Evolutionary conservation across 331 rosid genomes (phyloP), one percentile per base, ranked within the genome.

Genomic region (Erythrophleum ivorense): DNA sequence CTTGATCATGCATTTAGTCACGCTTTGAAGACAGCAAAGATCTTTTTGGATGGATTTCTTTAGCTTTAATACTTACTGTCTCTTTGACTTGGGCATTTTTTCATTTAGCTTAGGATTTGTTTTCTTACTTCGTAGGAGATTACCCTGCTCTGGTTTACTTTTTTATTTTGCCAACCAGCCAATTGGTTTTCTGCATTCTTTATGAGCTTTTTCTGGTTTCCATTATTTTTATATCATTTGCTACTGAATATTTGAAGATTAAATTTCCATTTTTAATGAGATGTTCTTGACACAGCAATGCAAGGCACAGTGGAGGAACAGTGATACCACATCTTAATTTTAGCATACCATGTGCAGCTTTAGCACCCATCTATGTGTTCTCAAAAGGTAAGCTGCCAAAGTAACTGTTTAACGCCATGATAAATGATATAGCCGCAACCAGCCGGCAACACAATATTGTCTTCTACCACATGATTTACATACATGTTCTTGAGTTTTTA

Each of bases 241-340:
- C 48, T 83, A 60, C 60, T 65, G 3, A 66, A 73, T 66, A 63
- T 36, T 71, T 81, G 84, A 46, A n/a, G 82, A 87, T 81, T 79
- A 18, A 81, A 69, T 41, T 83, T 86, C 76, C 76, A 12, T 80
- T 14, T 46, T 52, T 84, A 66, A 84, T 82, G 50, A 76, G 53
- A 48, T 83, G 63, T 88, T 86, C 71, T 78, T 86, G 75, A 85
- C 71, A 50, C 97, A 95, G 99, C 89, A 95, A 95, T 59, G 97
- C 99, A 34, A 89, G 91, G 89, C 98, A 95, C 55, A 91, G 97
- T 50, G 97, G 98, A 71, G 97, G 98, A 76, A 86, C 89, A 9
- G 80, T 85, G 75, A 95, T 95, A 86, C 98, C 99, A 1, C 91
- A 95, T 86, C 86, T 95, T 86, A 95, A 95, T 89, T 95, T 95